Evolutionary conservation across 2,329 filamentous ascomycete species (phyloP).

Genomic region (Juglanconis oblonga): DNA sequence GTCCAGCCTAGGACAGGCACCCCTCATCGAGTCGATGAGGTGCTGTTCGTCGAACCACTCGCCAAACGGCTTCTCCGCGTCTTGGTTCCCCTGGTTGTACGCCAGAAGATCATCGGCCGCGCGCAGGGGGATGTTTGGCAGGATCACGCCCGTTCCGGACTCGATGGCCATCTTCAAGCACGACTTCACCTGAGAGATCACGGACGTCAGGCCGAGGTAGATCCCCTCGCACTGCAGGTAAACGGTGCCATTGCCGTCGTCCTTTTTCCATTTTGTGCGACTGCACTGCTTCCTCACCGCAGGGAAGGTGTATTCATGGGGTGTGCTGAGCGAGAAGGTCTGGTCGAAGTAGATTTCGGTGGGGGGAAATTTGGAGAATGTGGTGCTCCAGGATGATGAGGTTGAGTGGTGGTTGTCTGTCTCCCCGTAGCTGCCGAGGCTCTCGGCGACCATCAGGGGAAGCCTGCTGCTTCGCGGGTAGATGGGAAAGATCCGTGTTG

Average conservation of each 20-base stretch:
- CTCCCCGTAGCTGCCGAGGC: not conserved
- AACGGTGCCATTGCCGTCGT: constrained; percentile 23
- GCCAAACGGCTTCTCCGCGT: constrained; percentile 30
- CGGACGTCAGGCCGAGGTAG: constrained; percentile 29
- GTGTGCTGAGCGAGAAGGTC: constrained; percentile 21
- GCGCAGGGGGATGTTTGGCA: constrained; percentile 32
- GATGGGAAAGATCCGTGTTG: not conserved
- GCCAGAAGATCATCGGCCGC: constrained; percentile 27
- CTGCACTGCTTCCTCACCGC: constrained; percentile 23
- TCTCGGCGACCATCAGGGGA: not conserved
- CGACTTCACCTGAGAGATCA: constrained; percentile 33
- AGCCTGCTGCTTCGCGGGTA: not conserved
- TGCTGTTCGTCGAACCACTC: constrained; percentile 33
- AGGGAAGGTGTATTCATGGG: constrained; percentile 20
- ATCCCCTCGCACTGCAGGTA: constrained; percentile 32
- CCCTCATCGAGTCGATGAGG: constrained; percentile 23
- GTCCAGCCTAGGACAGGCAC: constrained; percentile 31
- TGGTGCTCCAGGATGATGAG: not conserved
- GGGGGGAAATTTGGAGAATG: not conserved
- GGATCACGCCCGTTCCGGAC: constrained; percentile 27
- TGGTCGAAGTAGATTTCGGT: constrained; percentile 23
- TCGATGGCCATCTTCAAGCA: constrained; percentile 35
- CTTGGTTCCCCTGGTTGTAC: constrained; percentile 30
- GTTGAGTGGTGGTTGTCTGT: not conserved
- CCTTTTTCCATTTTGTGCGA: constrained; percentile 21